Base-by-base conservation (phyloP, 169 alveolate species). In the Cryptosporidium canis region DNA sequence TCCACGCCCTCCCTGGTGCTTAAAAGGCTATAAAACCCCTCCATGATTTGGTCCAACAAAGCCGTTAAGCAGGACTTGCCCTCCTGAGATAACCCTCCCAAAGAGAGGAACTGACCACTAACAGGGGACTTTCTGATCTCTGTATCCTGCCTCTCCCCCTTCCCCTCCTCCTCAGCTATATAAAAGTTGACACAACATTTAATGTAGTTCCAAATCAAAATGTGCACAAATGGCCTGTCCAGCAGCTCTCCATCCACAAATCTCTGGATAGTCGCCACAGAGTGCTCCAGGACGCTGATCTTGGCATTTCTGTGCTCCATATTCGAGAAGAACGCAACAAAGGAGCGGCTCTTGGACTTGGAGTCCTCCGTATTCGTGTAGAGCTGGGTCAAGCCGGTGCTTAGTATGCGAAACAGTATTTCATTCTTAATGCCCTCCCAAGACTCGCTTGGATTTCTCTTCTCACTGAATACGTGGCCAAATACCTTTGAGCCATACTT, bases 1-100 rank as follows among this genome's bases (percentile, higher is more conserved):
- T 77, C 72, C 12, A 77, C 87, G 24, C 87, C 87, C 31, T 77
- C 87, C n/a, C 9, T 77, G 11, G 87, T 77, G 27, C 87, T 77
- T 43, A 77, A 27, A 39, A 77, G 72, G 18, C 21, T 18, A 43
- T 77, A 77, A 11, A 64, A 53, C 18, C 87, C 87, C 61, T 77
- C 87, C 14, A 77, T 5, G 9, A 77, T 61, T 27, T 77, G 87
- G 39, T 77, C 87, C 31, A 77, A 77, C 24, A 77, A 41, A 5
- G 65, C 18, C 2, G 47, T 41, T 18, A 77, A 29, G 3, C 18
- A 39, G n/a, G 64, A 1, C 33, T 55, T 77, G 1, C 87, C 87
- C 18, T 77, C 77, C 4, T 77, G 67, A 3, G 77, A 41, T 5
- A 77, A 35, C n/a, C 27, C 14, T 7, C 61, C 45, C 45, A 77